Percentiles rank a stretch among this genome's conserved stretches.
These are phyloP conservation scores for Agaricales sp. DNA, from an alignment of 1,284 basidiomycete genomes.

Conservation along the genomic window DNA sequence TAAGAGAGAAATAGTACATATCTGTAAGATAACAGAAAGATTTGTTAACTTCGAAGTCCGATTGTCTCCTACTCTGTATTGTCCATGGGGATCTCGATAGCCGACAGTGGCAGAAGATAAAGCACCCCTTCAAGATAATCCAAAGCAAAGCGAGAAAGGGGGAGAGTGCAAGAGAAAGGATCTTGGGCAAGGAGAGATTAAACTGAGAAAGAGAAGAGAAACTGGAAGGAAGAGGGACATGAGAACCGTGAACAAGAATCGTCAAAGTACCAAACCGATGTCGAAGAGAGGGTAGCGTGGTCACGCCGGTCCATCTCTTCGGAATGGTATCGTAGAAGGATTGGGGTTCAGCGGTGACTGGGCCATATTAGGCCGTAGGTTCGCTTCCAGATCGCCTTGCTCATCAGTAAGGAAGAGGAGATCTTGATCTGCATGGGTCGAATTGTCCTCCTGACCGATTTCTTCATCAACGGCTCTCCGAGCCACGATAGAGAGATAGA, in stretches of 20 bases:
- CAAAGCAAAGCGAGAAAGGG: not conserved
- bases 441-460: slow-evolving; percentile 40
- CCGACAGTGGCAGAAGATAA: too few relatives aligned
- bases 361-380: slow-evolving; percentile 19
- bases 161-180: not conserved
- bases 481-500: slow-evolving; percentile 74
- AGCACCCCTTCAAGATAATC: too few relatives aligned
- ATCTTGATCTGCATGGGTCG: slow-evolving; percentile 21
- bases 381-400: slow-evolving; percentile 36
- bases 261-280: not conserved
- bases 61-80: not conserved
- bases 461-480: slow-evolving; percentile 75
- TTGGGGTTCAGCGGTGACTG: slow-evolving; percentile 13
- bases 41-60: not conserved
- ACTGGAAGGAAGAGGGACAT: not conserved
- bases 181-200: not conserved
- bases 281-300: too few relatives aligned
- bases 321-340: slow-evolving; percentile 23
- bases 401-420: slow-evolving; percentile 20
- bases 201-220: not conserved
- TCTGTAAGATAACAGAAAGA: not conserved
- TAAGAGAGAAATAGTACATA: not conserved
- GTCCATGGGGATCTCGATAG: too few relatives aligned
- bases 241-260: not conserved
- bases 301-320: not conserved